Evolutionary conservation across 2,329 filamentous ascomycete species (phyloP), one percentile per base, ranked within the genome.

Genomic region (Arthroderma uncinatum): DNA sequence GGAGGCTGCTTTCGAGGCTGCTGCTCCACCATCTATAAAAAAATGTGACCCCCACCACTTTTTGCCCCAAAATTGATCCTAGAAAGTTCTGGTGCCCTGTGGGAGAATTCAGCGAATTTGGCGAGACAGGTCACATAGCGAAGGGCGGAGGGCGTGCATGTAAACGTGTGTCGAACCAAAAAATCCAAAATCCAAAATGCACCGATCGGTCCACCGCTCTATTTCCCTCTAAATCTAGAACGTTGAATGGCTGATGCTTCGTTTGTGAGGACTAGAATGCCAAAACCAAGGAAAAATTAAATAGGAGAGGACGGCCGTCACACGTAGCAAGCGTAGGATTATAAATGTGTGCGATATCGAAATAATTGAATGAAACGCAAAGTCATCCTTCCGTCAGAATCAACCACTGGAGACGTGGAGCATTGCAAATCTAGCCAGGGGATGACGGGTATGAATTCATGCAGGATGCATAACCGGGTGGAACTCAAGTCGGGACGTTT

Each of bases 191-290:
- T 25, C 30, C 56, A 19, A 37, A 60, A 56, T 44, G 44, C 54
- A 58, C 30, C 59, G 54, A 58, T 36, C 28, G 36, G 50, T 57
- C 44, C 55, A 47, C 56, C 55, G 39, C 44, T 60, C 55, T 57
- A 60, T 55, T 53, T 53, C 19, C 34, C 53, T 55, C 53, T 55
- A 60, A 57, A 48, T 59, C 58, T 59, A 59, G 55, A 55, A 54
- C 58, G 54, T 59, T 55, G 58, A 55, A 57, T 59, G 56, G 56
- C 55, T 55, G 55, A 59, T 57, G 50, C 50, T 52, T 59, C 55
- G 42, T 58, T 58, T 42, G 54, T 50, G 39, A 34, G 47, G 44
- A 12, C 48, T 54, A 57, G 23, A 50, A 42, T 48, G 25, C n/a
- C 34, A 44, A 40, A 54, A 40, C 23, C 50, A 34, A 53, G n/a